Percentiles rank a stretch among this genome's conserved stretches.
Evolutionary conservation across 352 stramenopile genomes (phyloP).

Genomic region (Phytopythium delawarense): DNA sequence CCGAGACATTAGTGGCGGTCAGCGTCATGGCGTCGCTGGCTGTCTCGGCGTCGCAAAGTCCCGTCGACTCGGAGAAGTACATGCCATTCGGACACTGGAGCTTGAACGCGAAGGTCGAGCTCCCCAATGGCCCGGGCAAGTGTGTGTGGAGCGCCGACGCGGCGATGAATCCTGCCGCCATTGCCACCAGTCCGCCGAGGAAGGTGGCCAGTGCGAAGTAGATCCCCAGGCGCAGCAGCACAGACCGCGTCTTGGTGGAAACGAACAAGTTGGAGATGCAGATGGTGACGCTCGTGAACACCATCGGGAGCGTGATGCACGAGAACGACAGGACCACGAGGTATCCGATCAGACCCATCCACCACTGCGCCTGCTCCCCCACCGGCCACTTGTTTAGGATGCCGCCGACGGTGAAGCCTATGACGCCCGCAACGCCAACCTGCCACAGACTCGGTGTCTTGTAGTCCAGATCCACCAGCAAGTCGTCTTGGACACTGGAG

Average conservation of each 20-base stretch:
- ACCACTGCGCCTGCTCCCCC: slow-evolving; percentile 20
- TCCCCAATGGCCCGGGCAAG: slow-evolving; percentile 7
- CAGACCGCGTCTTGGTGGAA: slow-evolving; percentile 38
- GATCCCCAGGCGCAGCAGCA: slow-evolving; percentile 42
- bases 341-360: slow-evolving; percentile 35
- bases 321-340: slow-evolving; percentile 34
- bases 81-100: slow-evolving; percentile 52
- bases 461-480: slow-evolving; percentile 45
- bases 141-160: slow-evolving; percentile 17
- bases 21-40: slow-evolving; percentile 30
- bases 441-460: slow-evolving; percentile 39
- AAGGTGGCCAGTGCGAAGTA: slow-evolving; percentile 42
- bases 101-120: slow-evolving; percentile 27
- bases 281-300: slow-evolving; percentile 68
- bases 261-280: slow-evolving; percentile 54
- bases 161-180: slow-evolving; percentile 37
- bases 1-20: slow-evolving; percentile 43
- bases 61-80: slow-evolving; percentile 27
- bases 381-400: slow-evolving; percentile 30
- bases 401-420: slow-evolving; percentile 31
- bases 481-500: slow-evolving; percentile 27
- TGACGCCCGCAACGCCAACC: slow-evolving; percentile 23
- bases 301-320: slow-evolving; percentile 57
- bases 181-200: slow-evolving; percentile 29
- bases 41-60: slow-evolving; percentile 18